phyloP scores from a whole-genome alignment of 148 eudicot species.

The Bassia scoparia region DNA sequence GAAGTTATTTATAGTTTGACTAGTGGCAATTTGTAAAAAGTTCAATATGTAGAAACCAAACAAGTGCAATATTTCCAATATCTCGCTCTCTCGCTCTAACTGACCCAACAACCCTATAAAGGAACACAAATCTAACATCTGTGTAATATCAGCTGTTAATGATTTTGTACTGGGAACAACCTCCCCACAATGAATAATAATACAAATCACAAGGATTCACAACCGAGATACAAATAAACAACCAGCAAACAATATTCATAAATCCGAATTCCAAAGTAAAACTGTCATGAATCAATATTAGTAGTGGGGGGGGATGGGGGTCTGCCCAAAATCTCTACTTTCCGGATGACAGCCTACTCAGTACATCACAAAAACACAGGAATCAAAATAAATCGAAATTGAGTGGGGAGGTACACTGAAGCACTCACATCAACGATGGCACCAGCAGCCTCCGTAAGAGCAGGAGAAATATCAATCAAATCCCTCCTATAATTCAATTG shows the following conservation, averaged over 20 bases:
- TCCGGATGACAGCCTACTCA: no score
- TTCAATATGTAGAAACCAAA: background rate
- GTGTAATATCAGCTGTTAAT: background rate
- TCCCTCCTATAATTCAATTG: constrained; percentile 50
- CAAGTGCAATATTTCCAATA: background rate
- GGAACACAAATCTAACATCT: background rate
- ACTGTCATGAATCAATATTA: no score
- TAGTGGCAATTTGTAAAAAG: background rate
- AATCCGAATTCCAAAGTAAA: background rate
- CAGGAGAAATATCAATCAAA: constrained; percentile 88
- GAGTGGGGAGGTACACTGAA: background rate
- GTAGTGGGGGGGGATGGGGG: no score
- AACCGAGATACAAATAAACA: no score
- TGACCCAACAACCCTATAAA: background rate
- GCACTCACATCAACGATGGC: constrained; percentile 85
- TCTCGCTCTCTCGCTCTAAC: background rate
- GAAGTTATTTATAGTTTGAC: background rate
- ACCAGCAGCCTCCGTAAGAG: constrained; percentile 89
- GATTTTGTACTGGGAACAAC: background rate
- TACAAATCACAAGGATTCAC: background rate
- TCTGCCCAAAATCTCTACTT: no score
- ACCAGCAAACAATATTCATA: background rate
- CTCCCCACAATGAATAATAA: background rate
- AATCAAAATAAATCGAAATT: background rate
- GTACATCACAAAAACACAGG: no score